Evolutionary conservation across 345 rosid genomes (phyloP), one percentile per base, ranked within the genome.

Genomic region (Excoecaria cochinchinensis): DNA sequence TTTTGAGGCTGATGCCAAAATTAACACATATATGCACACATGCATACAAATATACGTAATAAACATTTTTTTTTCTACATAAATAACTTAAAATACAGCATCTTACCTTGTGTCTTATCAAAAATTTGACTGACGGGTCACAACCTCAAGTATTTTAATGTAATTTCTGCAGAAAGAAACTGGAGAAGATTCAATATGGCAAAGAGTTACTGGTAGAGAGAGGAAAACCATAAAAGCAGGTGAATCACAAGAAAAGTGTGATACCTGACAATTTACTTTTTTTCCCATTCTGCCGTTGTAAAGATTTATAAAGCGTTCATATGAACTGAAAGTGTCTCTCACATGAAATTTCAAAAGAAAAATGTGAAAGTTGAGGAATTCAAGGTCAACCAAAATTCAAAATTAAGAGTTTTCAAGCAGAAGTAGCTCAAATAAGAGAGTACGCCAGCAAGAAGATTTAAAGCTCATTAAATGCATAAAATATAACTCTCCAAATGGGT

Each of bases 201-300:
- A 52, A 59, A 71, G n/a, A 48, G 36, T 5, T 7, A 38, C 69
- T 10, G 63, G 52, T 4, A 44, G 21, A 71, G 58, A 55, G 16
- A 70, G 57, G 8, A 70, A 25, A 13, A 71, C 44, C 75, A 72
- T 60, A 67, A 80, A 77, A 76, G 80, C 75, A 73, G 81, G 61
- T n/a, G 74, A 85, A 80, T 84, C 90, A 91, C 89, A 74, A 80
- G 84, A 44, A 87, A 87, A 82, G 82, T 81, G 80, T 78, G 91
- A 84, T 74, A 74, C 82, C 76, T 76, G 66, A 81, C 79, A 72
- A 56, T 75, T 53, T 58, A 55, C 69, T 44, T 48, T 72, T 79
- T 46, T 79, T 42, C 77, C 69, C 74, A 76, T 73, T 51, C 17
- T 74, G 78, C 47, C 69, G 70, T 38, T 52, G 73, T 51, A 76